Evolutionary conservation across 2,329 filamentous ascomycete genomes (phyloP).

Genomic region (Aspergillus puulaauensis): DNA sequence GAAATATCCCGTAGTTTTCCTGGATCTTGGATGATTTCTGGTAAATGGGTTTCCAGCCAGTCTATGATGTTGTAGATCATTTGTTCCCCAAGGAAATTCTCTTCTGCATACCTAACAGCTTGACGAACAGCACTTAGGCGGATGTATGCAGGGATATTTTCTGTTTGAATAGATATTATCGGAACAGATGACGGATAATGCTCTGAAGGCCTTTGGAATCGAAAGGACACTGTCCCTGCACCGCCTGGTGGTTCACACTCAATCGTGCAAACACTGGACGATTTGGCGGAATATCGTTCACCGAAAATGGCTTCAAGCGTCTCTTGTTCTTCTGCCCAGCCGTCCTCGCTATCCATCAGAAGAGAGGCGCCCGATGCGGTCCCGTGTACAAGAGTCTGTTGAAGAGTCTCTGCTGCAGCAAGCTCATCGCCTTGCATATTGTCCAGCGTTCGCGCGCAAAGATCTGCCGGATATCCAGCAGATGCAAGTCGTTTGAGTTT

Average conservation of each 20-base stretch:
- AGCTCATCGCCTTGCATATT: constrained; percentile 70
- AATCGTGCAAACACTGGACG: constrained; percentile 68
- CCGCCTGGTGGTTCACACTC: constrained; percentile 55
- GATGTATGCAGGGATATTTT: constrained; percentile 82
- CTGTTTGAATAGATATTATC: constrained; percentile 67
- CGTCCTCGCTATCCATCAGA: constrained; percentile 42
- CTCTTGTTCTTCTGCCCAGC: constrained; percentile 83
- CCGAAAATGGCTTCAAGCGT: constrained; percentile 85
- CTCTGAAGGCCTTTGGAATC: constrained; percentile 67
- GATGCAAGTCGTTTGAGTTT: constrained; percentile 78
- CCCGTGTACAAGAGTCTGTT: constrained; percentile 63
- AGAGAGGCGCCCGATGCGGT: constrained; percentile 13
- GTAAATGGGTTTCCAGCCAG: constrained; percentile 85
- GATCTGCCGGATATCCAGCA: constrained; percentile 80
- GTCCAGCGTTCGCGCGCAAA: constrained; percentile 77
- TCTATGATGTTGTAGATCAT: constrained; percentile 90
- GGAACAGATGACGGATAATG: constrained; percentile 69
- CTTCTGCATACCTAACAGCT: constrained; percentile 68
- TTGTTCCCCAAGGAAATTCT: constrained; percentile 74
- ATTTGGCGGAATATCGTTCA: constrained; percentile 64
- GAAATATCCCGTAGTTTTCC: constrained; percentile 83
- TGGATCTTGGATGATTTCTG: constrained; percentile 78
- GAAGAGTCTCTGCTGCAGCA: constrained; percentile 75
- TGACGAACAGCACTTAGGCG: constrained; percentile 83
- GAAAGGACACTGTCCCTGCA: constrained; percentile 51